phyloP scores from a whole-genome alignment of 1,284 basidiomycete genomes.

The Vanrija humicola region DNA sequence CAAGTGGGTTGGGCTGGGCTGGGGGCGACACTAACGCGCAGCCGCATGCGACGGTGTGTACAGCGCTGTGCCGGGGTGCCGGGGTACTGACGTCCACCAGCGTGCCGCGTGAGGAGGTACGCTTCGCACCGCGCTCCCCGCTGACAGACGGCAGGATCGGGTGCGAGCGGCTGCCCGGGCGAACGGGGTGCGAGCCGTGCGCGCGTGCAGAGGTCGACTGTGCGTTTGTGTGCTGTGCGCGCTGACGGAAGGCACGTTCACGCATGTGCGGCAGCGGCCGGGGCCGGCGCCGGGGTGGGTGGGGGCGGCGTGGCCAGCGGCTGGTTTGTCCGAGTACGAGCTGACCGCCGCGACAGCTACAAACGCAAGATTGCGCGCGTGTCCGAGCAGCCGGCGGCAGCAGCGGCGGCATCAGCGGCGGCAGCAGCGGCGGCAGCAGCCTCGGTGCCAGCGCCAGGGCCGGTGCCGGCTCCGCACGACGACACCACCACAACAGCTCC shows the following conservation, averaged over 20 bases:
- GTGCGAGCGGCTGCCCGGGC: not conserved
- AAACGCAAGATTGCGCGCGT: no score
- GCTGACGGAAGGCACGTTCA: not conserved
- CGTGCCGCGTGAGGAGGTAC: not conserved
- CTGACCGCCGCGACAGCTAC: no score
- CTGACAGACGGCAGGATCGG: not conserved
- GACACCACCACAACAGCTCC: no score
- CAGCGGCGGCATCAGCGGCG: not conserved
- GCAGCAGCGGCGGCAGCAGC: no score
- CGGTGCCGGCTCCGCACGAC: no score
- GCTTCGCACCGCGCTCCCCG: not conserved
- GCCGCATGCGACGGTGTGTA: not conserved
- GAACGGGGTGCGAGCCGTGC: not conserved
- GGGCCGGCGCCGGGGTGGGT: not conserved
- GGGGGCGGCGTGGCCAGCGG: not conserved
- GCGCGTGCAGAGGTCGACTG: not conserved
- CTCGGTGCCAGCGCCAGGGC: not conserved
- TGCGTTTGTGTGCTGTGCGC: not conserved
- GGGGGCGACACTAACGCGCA: not conserved
- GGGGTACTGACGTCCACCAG: not conserved
- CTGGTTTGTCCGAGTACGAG: no score
- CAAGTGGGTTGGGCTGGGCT: no score
- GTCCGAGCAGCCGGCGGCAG: no score
- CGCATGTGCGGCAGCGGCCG: slow-evolving; percentile 1
- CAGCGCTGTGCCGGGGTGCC: no score